Evolutionary conservation across 2,329 filamentous ascomycete genomes (phyloP).

Genomic region (Albifimbria verrucaria): DNA sequence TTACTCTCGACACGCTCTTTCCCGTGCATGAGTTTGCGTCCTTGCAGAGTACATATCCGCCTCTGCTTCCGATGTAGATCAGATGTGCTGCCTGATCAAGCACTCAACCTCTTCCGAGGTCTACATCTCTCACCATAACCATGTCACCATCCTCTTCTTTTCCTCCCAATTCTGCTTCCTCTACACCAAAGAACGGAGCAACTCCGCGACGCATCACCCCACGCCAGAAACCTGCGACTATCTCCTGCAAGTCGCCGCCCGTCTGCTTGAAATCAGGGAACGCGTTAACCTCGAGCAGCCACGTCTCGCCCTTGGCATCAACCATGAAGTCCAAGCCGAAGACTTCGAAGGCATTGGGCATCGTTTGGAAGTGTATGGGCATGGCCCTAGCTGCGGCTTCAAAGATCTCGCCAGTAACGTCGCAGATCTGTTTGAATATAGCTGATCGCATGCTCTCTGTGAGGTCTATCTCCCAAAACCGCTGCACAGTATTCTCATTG

Average conservation of each 20-base stretch:
- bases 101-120: conserved; percentile 50
- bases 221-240: conserved; percentile 76
- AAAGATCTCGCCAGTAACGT: conserved; percentile 73
- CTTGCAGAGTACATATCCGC: too few relatives aligned
- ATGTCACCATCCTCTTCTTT: conserved; percentile 36
- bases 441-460: conserved; percentile 50
- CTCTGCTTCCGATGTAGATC: too few relatives aligned
- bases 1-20: too few relatives aligned
- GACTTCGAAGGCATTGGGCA: conserved; percentile 86
- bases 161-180: conserved; percentile 14
- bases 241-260: conserved; percentile 68
- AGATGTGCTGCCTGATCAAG: too few relatives aligned
- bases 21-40: too few relatives aligned
- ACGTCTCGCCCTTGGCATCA: conserved; percentile 60
- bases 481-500: conserved; percentile 61
- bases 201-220: conserved; percentile 68
- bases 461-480: conserved; percentile 67
- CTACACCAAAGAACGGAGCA: conserved; percentile 59
- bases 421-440: conserved; percentile 74
- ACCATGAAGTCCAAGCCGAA: conserved; percentile 92
- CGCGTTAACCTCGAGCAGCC: conserved; percentile 88
- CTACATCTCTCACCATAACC: conserved; percentile 50
- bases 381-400: conserved; percentile 81
- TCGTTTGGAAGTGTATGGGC: conserved; percentile 86
- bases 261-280: conserved; percentile 97